phyloP scores from a whole-genome alignment of 2,329 filamentous ascomycete species.

The Hypoxylon sp. region DNA sequence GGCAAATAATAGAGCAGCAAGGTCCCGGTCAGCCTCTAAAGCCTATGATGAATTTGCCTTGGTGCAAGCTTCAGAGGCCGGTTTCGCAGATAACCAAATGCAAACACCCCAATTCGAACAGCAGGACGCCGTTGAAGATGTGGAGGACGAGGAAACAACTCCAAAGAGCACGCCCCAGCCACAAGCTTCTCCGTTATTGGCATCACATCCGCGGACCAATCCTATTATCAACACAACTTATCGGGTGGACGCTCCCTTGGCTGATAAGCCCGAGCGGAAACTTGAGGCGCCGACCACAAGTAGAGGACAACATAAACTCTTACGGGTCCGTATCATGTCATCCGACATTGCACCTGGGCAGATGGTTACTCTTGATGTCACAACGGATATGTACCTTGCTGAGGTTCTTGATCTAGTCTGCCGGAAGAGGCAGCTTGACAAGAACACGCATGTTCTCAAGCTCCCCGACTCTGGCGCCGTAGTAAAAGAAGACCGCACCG shows the following conservation, averaged over 20 bases:
- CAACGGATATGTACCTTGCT: constrained; percentile 85
- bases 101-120: constrained; percentile 77
- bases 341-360: constrained; percentile 80
- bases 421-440: constrained; percentile 82
- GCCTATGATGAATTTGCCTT: constrained; percentile 88
- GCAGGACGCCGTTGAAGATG: constrained; percentile 61
- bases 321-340: constrained; percentile 80
- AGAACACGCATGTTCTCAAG: constrained; percentile 83
- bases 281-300: constrained; percentile 60
- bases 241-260: constrained; percentile 67
- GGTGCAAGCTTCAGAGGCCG: constrained; percentile 77
- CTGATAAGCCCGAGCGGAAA: constrained; percentile 69
- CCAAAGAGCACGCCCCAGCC: constrained; percentile 66
- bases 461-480: constrained; percentile 81
- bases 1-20: constrained; percentile 78
- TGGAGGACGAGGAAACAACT: constrained; percentile 60
- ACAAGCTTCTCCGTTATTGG: constrained; percentile 54
- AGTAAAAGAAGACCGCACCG: constrained; percentile 81
- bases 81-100: constrained; percentile 78
- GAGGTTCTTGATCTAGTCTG: constrained; percentile 86
- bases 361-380: constrained; percentile 80
- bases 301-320: constrained; percentile 77
- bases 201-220: constrained; percentile 64
- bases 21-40: constrained; percentile 78
- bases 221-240: constrained; percentile 75